phyloP scores from a whole-genome alignment of 345 rosid genomes.

The Ricinus communis region DNA sequence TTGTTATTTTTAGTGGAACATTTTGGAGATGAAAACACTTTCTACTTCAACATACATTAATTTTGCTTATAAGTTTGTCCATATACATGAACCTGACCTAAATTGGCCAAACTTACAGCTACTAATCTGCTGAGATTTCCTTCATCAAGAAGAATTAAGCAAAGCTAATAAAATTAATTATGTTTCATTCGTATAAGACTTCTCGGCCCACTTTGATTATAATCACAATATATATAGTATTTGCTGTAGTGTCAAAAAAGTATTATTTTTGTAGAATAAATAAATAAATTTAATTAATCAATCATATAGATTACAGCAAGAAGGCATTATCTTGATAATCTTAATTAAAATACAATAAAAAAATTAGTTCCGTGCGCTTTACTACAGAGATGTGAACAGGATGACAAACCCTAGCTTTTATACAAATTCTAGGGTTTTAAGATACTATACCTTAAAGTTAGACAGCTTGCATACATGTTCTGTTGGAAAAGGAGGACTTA shows the following conservation, averaged over 20 bases:
- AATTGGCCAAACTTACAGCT: background rate
- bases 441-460: slow-evolving; percentile 24
- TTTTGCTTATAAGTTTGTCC: no score
- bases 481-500: background rate
- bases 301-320: slow-evolving; percentile 8
- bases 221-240: background rate
- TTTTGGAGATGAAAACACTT: no score
- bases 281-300: background rate
- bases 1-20: no score
- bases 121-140: background rate
- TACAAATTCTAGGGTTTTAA: background rate
- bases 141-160: slow-evolving; percentile 6
- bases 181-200: background rate
- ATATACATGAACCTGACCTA: no score
- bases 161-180: background rate
- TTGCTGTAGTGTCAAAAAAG: background rate
- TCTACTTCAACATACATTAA: no score
- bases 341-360: background rate
- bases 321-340: background rate
- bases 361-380: slow-evolving; percentile 11
- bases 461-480: slow-evolving; percentile 22
- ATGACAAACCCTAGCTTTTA: background rate
- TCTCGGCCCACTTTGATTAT: slow-evolving; percentile 5
- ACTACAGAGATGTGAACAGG: background rate
- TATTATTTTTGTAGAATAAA: background rate